These are phyloP conservation scores for Pisolithus marmoratus DNA, from an alignment of 768 basidiomycete genomes.

Conservation along the genomic window DNA sequence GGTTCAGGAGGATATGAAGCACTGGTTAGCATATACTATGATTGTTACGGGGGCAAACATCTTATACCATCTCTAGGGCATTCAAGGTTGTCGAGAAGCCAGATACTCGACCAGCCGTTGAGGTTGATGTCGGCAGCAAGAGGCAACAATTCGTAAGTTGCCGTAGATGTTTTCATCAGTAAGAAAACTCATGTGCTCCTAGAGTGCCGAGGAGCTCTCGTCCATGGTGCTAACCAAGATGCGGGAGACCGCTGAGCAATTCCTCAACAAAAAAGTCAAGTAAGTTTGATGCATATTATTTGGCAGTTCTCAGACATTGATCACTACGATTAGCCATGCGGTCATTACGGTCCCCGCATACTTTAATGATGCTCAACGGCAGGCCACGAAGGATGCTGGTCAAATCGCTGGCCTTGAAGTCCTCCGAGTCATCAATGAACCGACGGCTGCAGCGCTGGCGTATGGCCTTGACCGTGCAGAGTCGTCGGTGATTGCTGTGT, in stretches of 20 bases:
- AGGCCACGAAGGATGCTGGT: conserved; percentile 97
- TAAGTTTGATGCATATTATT: conserved; percentile 39
- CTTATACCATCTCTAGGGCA: conserved; percentile 45
- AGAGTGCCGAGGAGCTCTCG: too few species aligned
- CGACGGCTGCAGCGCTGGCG: conserved; percentile 96
- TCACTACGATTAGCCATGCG: conserved; percentile 48
- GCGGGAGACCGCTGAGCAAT: conserved; percentile 96
- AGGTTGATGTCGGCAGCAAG: conserved; percentile 85
- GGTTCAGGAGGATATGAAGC: conserved; percentile 84
- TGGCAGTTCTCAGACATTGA: background rate
- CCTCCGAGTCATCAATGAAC: conserved; percentile 97
- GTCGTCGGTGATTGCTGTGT: conserved; percentile 91
- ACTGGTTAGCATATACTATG: conserved; percentile 51
- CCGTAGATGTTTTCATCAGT: too few species aligned
- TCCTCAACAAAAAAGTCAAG: conserved; percentile 89
- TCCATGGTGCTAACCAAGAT: too few species aligned
- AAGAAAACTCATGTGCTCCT: too few species aligned
- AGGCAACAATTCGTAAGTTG: conserved; percentile 76
- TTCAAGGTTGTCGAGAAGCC: conserved; percentile 69
- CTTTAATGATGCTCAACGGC: conserved; percentile 99
- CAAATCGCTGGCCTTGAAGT: conserved; percentile 98
- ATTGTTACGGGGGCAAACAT: background rate
- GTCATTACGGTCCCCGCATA: conserved; percentile 97
- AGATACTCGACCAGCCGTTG: conserved; percentile 73
- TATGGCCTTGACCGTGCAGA: conserved; percentile 87